Conservation (phyloP, 306 rosid species). For the Corylus heterophylla region DNA sequence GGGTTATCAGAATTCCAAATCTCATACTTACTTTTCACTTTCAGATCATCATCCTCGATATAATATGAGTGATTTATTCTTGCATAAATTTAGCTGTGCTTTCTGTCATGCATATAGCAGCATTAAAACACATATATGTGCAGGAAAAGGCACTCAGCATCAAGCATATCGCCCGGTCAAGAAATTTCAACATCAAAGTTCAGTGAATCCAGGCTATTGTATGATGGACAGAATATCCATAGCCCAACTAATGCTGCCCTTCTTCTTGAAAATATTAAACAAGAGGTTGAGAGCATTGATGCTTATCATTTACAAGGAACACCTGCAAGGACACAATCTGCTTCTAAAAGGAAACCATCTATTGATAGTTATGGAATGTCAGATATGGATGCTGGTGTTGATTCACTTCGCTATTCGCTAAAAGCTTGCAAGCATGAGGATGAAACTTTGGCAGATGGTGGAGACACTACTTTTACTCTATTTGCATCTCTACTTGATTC, state of each 20-base stretch:
- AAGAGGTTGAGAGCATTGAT: slow-evolving; percentile 66
- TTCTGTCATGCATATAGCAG: not conserved
- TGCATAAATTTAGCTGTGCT: not conserved
- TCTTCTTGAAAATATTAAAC: slow-evolving; percentile 78
- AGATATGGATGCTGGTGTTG: slow-evolving; percentile 51
- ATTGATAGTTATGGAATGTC: slow-evolving; percentile 48
- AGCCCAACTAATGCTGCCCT: slow-evolving; percentile 93
- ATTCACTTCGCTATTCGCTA: slow-evolving; percentile 56
- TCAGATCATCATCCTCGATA: not conserved
- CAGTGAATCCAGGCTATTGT: slow-evolving; percentile 56
- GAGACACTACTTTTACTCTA: slow-evolving; percentile 58
- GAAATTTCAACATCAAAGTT: slow-evolving; percentile 57
- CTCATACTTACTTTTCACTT: not conserved
- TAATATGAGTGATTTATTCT: not conserved
- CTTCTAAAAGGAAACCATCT: slow-evolving; percentile 54
- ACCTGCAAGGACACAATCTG: slow-evolving; percentile 44
- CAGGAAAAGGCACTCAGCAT: slow-evolving; percentile 72
- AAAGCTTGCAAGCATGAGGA: slow-evolving; percentile 72
- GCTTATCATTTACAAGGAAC: slow-evolving; percentile 47
- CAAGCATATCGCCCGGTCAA: slow-evolving; percentile 46
- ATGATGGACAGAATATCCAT: slow-evolving; percentile 76
- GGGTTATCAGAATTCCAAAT: not conserved
- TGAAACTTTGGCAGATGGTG: slow-evolving; percentile 61
- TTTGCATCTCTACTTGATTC: slow-evolving; percentile 89
- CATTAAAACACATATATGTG: slow-evolving; percentile 26